phyloP scores from a whole-genome alignment of 1,284 basidiomycete species.

The Leccinum solheimii region DNA sequence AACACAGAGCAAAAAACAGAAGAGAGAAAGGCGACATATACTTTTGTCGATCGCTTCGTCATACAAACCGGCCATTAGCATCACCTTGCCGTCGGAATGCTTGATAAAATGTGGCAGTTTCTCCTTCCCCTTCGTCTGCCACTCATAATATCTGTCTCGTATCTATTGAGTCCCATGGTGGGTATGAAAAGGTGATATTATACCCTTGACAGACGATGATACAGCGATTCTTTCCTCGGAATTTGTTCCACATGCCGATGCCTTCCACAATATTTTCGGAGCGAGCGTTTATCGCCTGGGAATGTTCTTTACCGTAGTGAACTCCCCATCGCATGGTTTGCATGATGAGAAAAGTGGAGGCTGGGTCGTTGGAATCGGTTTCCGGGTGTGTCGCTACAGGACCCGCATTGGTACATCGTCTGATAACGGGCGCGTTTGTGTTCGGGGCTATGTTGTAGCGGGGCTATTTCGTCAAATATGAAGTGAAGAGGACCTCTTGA shows the following conservation, averaged over 20 bases:
- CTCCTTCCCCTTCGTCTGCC: slow-evolving; percentile 79
- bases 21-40: slow-evolving; percentile 19
- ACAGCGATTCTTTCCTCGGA: slow-evolving; percentile 80
- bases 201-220: slow-evolving; percentile 80
- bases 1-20: not conserved
- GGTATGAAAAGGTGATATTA: not conserved
- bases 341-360: slow-evolving; percentile 39
- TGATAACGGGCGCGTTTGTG: slow-evolving; percentile 65
- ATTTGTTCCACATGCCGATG: slow-evolving; percentile 77
- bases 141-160: slow-evolving; percentile 79
- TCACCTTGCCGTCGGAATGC: slow-evolving; percentile 62
- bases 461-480: slow-evolving; percentile 29
- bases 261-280: slow-evolving; percentile 79
- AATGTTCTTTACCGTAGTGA: slow-evolving; percentile 77
- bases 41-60: slow-evolving; percentile 72
- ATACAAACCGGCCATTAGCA: slow-evolving; percentile 89
- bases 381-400: not conserved
- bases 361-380: slow-evolving; percentile 1
- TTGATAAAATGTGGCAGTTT: slow-evolving; percentile 82
- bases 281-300: slow-evolving; percentile 90
- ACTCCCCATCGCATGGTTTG: slow-evolving; percentile 92
- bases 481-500: not conserved
- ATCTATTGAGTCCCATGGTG: not conserved
- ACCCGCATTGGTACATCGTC: slow-evolving; percentile 31
- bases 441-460: slow-evolving; percentile 74